Evolutionary conservation across 495 filamentous ascomycete species (phyloP), one percentile per base, ranked within the genome.

Genomic region (Evansstolkia leycettana): DNA sequence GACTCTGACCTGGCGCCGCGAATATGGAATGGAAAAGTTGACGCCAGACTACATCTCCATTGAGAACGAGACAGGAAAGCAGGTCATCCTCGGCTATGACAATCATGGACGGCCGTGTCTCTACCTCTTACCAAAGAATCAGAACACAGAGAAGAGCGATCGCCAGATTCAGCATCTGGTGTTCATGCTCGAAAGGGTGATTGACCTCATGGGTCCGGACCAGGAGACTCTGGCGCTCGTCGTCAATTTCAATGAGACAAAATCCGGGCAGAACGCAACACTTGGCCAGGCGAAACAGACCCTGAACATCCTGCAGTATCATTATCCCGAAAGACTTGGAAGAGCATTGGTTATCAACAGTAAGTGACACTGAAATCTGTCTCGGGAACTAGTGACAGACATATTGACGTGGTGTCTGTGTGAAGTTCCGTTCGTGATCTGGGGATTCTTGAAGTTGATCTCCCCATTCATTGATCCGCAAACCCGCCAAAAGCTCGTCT

Each of bases 61-160:
- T 3, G 90, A 98, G 62, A 92, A 94, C 57, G 86, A 84, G 60
- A 98, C 90, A 2, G 90, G 90, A 11, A 98, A 98, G 61, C 89
- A 94, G 54, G 67, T 93, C 34, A 64, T 90, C 16, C 50, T 90
- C 16, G 90, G 90, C 13, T 98, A 77, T 52, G 90, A 98, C 60
- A 82, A 79, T 43, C 64, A 82, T 31, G 76, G 67, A 18, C 73
- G 90, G 28, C 83, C 85, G 1, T 95, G 89, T 60, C 75, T 89
- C 26, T 94, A 94, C 57, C 70, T 96, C 19, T 76, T 81, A 41
- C 90, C 90, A 4, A 81, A 76, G 16, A 78, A 80, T 31, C 90
- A 98, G 57, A 98, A 98, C 58, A 98, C 90, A 2, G 72, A 87
- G 45, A 74, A 74, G 55, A 81, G 76, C 38, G 81, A 86, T n/a